These are phyloP conservation scores for Botrytis cinerea DNA, from an alignment of 2,329 filamentous ascomycete species.

Conservation along the genomic window DNA sequence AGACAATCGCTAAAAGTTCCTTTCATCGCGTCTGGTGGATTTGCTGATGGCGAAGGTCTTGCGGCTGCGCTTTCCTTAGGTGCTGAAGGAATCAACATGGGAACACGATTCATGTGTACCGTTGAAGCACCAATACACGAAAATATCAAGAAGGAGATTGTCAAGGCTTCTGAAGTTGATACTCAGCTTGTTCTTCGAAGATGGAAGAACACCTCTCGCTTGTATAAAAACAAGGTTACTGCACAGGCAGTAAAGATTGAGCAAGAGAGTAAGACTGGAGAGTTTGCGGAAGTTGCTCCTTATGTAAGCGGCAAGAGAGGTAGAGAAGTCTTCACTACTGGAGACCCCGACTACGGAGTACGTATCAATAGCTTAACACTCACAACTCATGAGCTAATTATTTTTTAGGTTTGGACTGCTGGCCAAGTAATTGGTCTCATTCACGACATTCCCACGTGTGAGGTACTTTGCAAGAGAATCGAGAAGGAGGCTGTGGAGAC, in stretches of 20 bases:
- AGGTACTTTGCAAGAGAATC: constrained; percentile 68
- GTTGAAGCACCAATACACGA: constrained; percentile 88
- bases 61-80: constrained; percentile 88
- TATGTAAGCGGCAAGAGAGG: constrained; percentile 90
- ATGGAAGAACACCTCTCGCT: constrained; percentile 88
- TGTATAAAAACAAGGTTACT: constrained; percentile 90
- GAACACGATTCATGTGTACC: constrained; percentile 96
- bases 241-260: constrained; percentile 80
- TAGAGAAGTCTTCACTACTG: constrained; percentile 86
- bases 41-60: constrained; percentile 90
- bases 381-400: constrained; percentile 16
- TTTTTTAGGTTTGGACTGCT: constrained; percentile 82
- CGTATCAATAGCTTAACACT: constrained; percentile 45
- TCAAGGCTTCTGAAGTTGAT: constrained; percentile 84
- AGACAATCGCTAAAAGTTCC: constrained; percentile 81
- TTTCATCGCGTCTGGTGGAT: constrained; percentile 94
- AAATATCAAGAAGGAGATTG: constrained; percentile 93
- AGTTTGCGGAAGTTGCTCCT: constrained; percentile 86
- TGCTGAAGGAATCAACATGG: constrained; percentile 97
- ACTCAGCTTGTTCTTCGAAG: constrained; percentile 84
- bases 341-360: constrained; percentile 87
- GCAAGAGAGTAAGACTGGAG: constrained; percentile 75
- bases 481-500: constrained; percentile 74
- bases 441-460: constrained; percentile 78
- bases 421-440: constrained; percentile 93